These are phyloP conservation scores for Penicillium sp. DNA, from an alignment of 2,329 filamentous ascomycete species.

Conservation along the genomic window DNA sequence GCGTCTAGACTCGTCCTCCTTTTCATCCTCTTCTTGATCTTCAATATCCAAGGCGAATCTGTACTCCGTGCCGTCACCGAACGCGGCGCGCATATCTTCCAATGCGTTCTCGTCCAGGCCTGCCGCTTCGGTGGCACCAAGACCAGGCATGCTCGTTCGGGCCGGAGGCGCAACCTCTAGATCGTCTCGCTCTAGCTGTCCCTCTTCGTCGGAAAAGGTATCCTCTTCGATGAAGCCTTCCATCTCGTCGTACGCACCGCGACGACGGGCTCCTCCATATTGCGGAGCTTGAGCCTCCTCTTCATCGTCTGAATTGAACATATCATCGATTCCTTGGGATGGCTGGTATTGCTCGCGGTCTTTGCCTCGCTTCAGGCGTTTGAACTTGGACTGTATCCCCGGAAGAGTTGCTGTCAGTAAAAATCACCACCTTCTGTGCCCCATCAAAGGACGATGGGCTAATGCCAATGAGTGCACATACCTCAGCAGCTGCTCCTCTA, in stretches of 20 bases:
- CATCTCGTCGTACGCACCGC: constrained; percentile 69
- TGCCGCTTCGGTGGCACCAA: constrained; percentile 68
- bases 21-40: constrained; percentile 73
- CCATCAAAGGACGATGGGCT: neutral
- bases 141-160: constrained; percentile 61
- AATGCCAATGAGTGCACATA: constrained; percentile 41
- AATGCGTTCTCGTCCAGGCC: constrained; percentile 87
- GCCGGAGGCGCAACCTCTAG: constrained; percentile 79
- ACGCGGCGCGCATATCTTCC: constrained; percentile 94
- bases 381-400: constrained; percentile 72
- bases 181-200: constrained; percentile 72
- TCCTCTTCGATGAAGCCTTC: constrained; percentile 98
- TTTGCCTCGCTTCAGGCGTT: constrained; percentile 88
- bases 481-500: constrained; percentile 63
- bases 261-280: constrained; percentile 47
- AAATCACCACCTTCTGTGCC: neutral
- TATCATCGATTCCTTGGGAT: constrained; percentile 75
- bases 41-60: constrained; percentile 89
- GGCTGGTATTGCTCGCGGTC: constrained; percentile 54
- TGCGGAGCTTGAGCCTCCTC: constrained; percentile 55
- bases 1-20: constrained; percentile 71
- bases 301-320: constrained; percentile 94
- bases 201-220: constrained; percentile 78
- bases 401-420: constrained; percentile 13
- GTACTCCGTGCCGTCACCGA: constrained; percentile 93